Evolutionary conservation across 2,329 filamentous ascomycete species (phyloP).

Genomic region (Ascochyta fabae): DNA sequence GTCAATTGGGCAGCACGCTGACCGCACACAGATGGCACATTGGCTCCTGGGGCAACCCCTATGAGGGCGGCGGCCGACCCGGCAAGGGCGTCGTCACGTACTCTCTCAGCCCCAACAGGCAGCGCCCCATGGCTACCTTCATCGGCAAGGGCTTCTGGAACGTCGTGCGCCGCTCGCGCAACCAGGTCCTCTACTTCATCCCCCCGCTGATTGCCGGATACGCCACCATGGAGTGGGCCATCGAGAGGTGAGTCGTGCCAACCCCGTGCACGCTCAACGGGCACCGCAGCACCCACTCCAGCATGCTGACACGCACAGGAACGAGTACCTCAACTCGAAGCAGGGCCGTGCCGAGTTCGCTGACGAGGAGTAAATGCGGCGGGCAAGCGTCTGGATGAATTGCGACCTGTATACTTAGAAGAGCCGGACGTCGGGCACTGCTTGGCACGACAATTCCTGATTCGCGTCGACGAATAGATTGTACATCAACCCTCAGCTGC

Average conservation of each 20-base stretch:
- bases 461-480: slow-evolving; percentile 30
- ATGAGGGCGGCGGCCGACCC: slow-evolving; percentile 49
- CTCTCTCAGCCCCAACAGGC: slow-evolving; percentile 83
- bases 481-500: slow-evolving; percentile 22
- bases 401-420: slow-evolving; percentile 22
- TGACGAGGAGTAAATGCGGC: slow-evolving; percentile 49
- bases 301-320: slow-evolving; percentile 57
- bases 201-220: slow-evolving; percentile 82
- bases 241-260: slow-evolving; percentile 73
- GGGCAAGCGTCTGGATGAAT: slow-evolving; percentile 2
- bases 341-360: slow-evolving; percentile 65
- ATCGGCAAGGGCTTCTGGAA: slow-evolving; percentile 91
- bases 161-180: slow-evolving; percentile 82
- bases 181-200: slow-evolving; percentile 87
- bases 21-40: slow-evolving; percentile 43
- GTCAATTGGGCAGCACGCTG: slow-evolving; percentile 22
- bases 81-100: slow-evolving; percentile 73
- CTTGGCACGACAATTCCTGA: slow-evolving; percentile 20
- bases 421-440: slow-evolving; percentile 13
- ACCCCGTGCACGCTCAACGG: neutral
- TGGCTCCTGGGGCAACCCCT: slow-evolving; percentile 48
- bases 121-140: slow-evolving; percentile 82
- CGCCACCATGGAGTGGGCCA: slow-evolving; percentile 87
- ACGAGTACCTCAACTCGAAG: slow-evolving; percentile 84
- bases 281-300: neutral